Base-by-base conservation (phyloP, 768 basidiomycete species). In the Bullera alba region DNA sequence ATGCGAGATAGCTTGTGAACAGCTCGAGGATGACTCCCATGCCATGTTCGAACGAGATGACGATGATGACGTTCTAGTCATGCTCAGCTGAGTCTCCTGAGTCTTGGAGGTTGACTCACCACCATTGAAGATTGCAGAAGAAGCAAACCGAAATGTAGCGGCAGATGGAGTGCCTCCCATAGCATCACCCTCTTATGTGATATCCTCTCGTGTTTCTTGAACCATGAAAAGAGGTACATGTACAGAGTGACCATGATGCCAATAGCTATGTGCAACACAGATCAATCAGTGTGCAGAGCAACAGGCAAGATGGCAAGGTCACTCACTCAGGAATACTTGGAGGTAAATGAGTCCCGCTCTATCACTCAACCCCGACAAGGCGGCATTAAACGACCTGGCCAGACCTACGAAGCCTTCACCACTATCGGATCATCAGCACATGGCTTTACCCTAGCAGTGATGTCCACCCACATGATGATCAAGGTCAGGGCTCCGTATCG, bases 111-210 rank as follows among this genome's bases (percentile, higher is more conserved):
- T n/a, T 34, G n/a, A n/a, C 32, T 34, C 32, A 34, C 32, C 32
- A 60, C 60, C 45, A 67, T 53, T 2, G 62, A 48, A 1, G 62
- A 59, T 3, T 63, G 37, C 14, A 67, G 43, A 2, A 63, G 50
- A 23, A 67, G 39, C 2, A 67, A 44, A 4, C 46, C 50, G 49
- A 63, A 67, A 41, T 56, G 58, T 8, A 67, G 52, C 10, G 59
- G 59, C 23, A 63, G 60, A 41, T 67, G 65, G 3, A 63, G 27
- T 22, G 19, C 25, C 37, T 63, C 56, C 61, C 65, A 67, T 10
- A 61, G 4, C 12, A 57, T 26, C 1, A 46, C 43, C 17, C 61
- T 39, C 7, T 29, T 19, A 17, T 44, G 35, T 5, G 37, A 25
- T 2, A 54, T 47, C 7, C 30, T 41, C 28, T 48, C 52, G 17